These are phyloP conservation scores for Psilocybe mexicana DNA, from an alignment of 1,284 basidiomycete species.

Conservation along the genomic window DNA sequence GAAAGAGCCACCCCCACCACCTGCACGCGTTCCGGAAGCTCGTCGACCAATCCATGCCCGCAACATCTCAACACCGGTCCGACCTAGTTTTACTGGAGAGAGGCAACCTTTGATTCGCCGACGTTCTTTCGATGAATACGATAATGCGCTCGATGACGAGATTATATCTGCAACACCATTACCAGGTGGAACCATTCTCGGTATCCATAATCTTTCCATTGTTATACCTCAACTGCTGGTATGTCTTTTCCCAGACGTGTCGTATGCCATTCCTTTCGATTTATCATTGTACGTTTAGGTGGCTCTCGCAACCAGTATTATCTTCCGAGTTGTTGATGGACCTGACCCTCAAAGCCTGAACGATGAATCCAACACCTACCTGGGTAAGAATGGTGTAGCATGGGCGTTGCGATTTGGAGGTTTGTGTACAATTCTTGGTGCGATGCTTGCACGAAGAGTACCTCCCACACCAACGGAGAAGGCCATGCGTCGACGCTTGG, in stretches of 20 bases:
- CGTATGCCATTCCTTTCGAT: neutral
- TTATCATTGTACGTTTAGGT: conserved; percentile 51
- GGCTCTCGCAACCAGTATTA: conserved; percentile 84
- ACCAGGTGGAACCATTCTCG: conserved; percentile 92
- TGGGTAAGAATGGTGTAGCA: conserved; percentile 84
- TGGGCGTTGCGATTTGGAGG: conserved; percentile 96
- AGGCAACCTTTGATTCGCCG: conserved; percentile 68
- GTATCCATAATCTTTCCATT: conserved; percentile 94
- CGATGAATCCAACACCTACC: conserved; percentile 57
- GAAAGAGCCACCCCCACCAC: conserved; percentile 65
- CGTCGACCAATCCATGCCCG: conserved; percentile 39
- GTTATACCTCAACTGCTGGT: conserved; percentile 92
- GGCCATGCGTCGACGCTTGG: conserved; percentile 80
- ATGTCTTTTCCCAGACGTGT: conserved; percentile 32
- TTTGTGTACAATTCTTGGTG: conserved; percentile 73
- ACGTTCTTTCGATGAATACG: conserved; percentile 61
- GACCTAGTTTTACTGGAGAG: conserved; percentile 28
- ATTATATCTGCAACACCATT: conserved; percentile 52
- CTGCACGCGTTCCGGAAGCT: conserved; percentile 21
- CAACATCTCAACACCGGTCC: conserved; percentile 40
- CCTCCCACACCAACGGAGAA: conserved; percentile 88
- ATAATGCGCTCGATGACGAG: conserved; percentile 45
- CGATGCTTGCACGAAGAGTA: conserved; percentile 75
- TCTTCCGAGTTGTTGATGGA: conserved; percentile 82
- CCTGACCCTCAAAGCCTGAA: conserved; percentile 36